Evolutionary conservation across 1,139 yeast genomes (phyloP).

Genomic region (Hyphopichia fennica): DNA sequence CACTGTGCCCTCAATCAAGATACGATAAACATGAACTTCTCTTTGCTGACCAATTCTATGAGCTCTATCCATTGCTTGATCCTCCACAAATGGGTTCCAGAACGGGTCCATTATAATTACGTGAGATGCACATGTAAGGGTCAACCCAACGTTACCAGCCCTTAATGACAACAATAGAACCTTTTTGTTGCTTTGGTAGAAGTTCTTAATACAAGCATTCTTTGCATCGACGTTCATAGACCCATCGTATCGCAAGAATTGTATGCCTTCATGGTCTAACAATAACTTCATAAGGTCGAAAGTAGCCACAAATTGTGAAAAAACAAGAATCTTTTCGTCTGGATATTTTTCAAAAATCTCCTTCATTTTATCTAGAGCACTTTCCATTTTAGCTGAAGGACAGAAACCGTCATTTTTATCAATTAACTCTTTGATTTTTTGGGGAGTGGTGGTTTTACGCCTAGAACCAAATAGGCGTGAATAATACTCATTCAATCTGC

Average conservation of each 20-base stretch:
- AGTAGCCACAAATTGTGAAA: constrained; percentile 81
- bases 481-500: constrained; percentile 9
- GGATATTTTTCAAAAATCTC: constrained; percentile 42
- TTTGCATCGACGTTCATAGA: constrained; percentile 69
- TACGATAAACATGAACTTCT: constrained; percentile 71
- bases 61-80: constrained; percentile 94
- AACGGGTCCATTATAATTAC: constrained; percentile 90
- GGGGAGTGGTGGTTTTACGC: constrained; percentile 11
- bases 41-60: constrained; percentile 87
- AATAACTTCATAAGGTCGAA: constrained; percentile 69
- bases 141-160: constrained; percentile 92
- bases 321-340: constrained; percentile 69
- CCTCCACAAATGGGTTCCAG: constrained; percentile 97
- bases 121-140: constrained; percentile 90
- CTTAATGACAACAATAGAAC: constrained; percentile 74
- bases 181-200: constrained; percentile 53
- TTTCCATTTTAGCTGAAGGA: constrained; percentile 56
- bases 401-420: constrained; percentile 32
- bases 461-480: background rate
- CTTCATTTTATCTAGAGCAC: constrained; percentile 46
- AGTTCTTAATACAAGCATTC: constrained; percentile 59
- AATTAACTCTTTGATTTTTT: constrained; percentile 27
- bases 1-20: constrained; percentile 66
- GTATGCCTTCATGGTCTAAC: constrained; percentile 47
- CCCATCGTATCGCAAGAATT: constrained; percentile 74